Base-by-base conservation (phyloP, 1,139 yeast species). In the Yamadazyma sp. region DNA sequence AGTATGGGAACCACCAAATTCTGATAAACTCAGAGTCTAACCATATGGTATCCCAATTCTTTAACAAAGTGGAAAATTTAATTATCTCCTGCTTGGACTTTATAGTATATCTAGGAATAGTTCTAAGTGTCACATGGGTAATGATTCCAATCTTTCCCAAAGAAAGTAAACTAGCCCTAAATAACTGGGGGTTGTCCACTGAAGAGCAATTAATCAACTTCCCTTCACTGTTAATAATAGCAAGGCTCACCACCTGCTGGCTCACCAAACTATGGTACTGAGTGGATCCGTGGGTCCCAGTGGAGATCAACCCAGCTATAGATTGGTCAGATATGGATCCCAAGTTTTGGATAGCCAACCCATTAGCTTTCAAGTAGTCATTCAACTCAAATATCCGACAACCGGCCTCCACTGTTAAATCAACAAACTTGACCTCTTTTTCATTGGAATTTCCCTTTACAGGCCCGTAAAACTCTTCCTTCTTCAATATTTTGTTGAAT, bases 1-100 rank as follows among this genome's bases (percentile, higher is more conserved):
- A 75, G 59, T 92, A 92, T 1, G 98, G 98, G 61, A 86, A 92
- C 97, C 98, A 92, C 97, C 97, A 92, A 35, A 89, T 78, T 47
- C 97, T 77, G 32, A 88, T 83, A 53, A 82, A 92, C 63, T 92
- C 98, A n/a, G 90, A 76, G 38, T 87, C 82, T 7, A 87, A 78
- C 96, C 97, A 92, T 31, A 90, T 64, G 12, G 73, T 69, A 42
- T 80, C 81, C 89, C 94, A 80, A 52, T 76, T 65, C 13, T 71
- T 69, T 50, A 89, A 61, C 34, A 90, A 67, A 7, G 88, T 77
- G 23, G 82, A 84, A 55, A 90, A 88, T 27, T 80, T 68, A 50
- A 90, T 80, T 33, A 89, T 83, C 61, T 89, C 95, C 58, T 87
- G 95, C 35, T 77, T 73, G 11, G 96, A 83, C 58, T 78, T 83